Percentiles rank a stretch among this genome's conserved stretches.
Conservation (phyloP, 345 rosid species). For the Eucalyptus pauciflora region DNA sequence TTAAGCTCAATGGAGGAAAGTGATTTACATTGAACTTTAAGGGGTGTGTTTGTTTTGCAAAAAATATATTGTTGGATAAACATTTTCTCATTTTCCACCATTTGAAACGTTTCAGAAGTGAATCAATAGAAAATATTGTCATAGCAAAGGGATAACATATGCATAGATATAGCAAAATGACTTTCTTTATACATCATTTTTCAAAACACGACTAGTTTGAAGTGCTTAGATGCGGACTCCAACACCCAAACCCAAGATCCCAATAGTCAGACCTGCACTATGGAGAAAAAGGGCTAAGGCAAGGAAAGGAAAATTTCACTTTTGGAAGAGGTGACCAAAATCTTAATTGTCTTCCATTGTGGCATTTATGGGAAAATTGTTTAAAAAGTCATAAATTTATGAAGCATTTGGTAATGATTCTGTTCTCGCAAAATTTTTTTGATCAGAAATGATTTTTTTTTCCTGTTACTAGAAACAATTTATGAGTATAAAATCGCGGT, state of each 20-base stretch:
- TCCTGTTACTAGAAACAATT: too few relatives aligned
- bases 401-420: accelerated
- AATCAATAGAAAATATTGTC: too few relatives aligned
- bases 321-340: neutral
- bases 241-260: neutral
- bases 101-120: neutral
- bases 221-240: neutral
- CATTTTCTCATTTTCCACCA: neutral
- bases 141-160: neutral
- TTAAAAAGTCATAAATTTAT: too few relatives aligned
- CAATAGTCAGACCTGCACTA: neutral
- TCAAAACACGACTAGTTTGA: neutral
- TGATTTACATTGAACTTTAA: neutral
- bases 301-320: neutral
- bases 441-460: too few relatives aligned
- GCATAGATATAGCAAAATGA: neutral
- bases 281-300: neutral
- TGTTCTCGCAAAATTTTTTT: accelerated
- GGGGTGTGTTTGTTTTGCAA: neutral
- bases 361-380: too few relatives aligned
- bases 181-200: neutral
- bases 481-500: accelerated
- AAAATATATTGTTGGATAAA: neutral
- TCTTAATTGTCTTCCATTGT: too few relatives aligned
- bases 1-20: neutral